Base-by-base conservation (phyloP, 768 basidiomycete genomes). In the Naganishia vishniacii region DNA sequence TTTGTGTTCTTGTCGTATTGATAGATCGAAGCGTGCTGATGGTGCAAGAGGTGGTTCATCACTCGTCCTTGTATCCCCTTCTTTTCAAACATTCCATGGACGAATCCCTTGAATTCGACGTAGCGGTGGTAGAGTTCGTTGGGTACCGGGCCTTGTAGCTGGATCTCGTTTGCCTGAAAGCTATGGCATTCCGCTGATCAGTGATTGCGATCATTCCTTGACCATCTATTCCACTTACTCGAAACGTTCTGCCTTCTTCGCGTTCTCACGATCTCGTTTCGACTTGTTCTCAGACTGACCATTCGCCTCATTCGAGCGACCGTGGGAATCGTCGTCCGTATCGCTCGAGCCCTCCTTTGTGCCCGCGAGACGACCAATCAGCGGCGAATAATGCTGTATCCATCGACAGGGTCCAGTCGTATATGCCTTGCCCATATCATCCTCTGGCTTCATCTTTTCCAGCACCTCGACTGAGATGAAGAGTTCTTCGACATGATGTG, bases 81-180 rank as follows among this genome's bases (percentile, higher is more conserved):
- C 25, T 71, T 67, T 28, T 71, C 68, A 71, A 81, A 82, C 78
- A 81, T 79, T 41, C 78, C 78, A 41, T 75, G 72, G 45, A 82
- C 78, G 68, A 81, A 80, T 2, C 77, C 72, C 29, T 71, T 72
- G 71, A 80, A 81, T 59, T 80, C 80, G 51, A 81, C 75, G 65
- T 72, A 76, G 29, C 73, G 70, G 61, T 75, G 73, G 32, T 76
- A 75, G 7, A 82, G 75, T 59, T 76, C 70, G 23, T 72, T 65
- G 12, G 81, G 80, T 12, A 79, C 77, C n/a, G 81, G 81, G 0
- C 81, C 81, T 18, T 76, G 69, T 12, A 82, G 77, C 64, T 82
- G 81, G 2, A 82, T 60, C 56, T 80, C 78, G 68, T 80, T 81
- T 4, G 80, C 80, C 65, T 80, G 75, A 74, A 82, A 82, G 28